Evolutionary conservation across 257 asterid genomes (phyloP).

Genomic region (Salvia rosmarinus): DNA sequence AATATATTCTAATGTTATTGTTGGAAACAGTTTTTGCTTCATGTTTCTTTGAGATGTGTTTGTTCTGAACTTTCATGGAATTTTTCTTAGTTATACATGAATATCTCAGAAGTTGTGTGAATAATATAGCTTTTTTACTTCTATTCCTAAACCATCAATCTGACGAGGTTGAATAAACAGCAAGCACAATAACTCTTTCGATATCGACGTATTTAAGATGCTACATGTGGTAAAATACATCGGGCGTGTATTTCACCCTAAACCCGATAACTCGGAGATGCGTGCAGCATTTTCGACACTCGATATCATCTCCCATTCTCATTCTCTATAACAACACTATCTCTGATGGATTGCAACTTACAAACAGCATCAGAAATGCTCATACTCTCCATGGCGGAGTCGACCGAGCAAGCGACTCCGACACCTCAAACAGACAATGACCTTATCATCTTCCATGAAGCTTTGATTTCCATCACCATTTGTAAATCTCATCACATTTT

Average conservation of each 20-base stretch:
- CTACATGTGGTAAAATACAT: neutral
- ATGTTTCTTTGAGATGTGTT: neutral
- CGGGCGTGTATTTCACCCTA: neutral
- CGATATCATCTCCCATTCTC: neutral
- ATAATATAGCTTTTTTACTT: too few species aligned
- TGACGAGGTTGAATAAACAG: too few species aligned
- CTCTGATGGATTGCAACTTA: neutral
- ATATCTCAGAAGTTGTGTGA: too few species aligned
- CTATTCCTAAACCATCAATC: too few species aligned
- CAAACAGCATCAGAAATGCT: neutral
- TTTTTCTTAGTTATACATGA: too few species aligned
- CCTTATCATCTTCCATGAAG: neutral
- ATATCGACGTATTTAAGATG: neutral
- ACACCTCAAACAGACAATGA: neutral
- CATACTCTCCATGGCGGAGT: neutral
- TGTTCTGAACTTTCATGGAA: neutral
- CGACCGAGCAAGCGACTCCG: slow-evolving; percentile 6
- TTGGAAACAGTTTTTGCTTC: neutral
- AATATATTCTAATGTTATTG: neutral
- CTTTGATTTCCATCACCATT: neutral
- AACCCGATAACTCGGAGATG: too few species aligned
- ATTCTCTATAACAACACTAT: neutral
- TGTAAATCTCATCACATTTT: neutral
- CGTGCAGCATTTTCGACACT: neutral
- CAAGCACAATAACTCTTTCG: neutral